Evolutionary conservation across 257 asterid species (phyloP), one percentile per base, ranked within the genome.

Genomic region (Nicotiana tomentosiformis): DNA sequence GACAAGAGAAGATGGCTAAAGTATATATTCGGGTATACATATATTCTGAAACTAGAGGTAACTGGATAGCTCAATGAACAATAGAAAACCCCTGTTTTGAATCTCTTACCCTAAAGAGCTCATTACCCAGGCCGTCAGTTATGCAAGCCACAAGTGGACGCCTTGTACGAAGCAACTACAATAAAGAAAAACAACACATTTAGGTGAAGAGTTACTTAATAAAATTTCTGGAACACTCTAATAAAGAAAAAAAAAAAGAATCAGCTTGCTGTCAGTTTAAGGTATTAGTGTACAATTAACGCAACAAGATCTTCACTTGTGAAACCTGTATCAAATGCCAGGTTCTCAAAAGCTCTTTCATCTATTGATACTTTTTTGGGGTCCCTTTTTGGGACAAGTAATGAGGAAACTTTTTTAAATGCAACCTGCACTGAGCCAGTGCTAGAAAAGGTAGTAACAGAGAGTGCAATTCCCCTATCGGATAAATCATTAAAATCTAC

Each of bases 71-170:
- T 74, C 26, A 3, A 51, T 74, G 64, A 29, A 26, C 64, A 61
- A 66, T 39, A 80, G 53, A 61, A 55, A 78, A 68, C 55, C 14
- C 10, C 51, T 64, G 16, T 14, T 10, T 30, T 39, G 76, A 83
- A 82, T 62, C 84, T 68, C 92, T 83, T 87, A 96, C 98, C 94
- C 89, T 88, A 76, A 94, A 94, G 84, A 96, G 94, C 85, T 96
- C 98, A 68, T 89, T 91, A 43, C 98, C 98, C 81, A 87, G 82
- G 82, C 91, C 98, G 76, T 94, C 98, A 83, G 96, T 92, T 85
- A 94, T 89, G 55, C 29, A 62, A 70, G 99, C 98, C 84, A 94
- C 82, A 89, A 96, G 93, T 77, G 98, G 98, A 83, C 98, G 98
- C 82, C 99, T 88, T 66, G 88, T 82, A 23, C 97, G 97, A 87